These are phyloP conservation scores for Alectoria sarmentosa DNA, from an alignment of 495 filamentous ascomycete species.

Conservation along the genomic window DNA sequence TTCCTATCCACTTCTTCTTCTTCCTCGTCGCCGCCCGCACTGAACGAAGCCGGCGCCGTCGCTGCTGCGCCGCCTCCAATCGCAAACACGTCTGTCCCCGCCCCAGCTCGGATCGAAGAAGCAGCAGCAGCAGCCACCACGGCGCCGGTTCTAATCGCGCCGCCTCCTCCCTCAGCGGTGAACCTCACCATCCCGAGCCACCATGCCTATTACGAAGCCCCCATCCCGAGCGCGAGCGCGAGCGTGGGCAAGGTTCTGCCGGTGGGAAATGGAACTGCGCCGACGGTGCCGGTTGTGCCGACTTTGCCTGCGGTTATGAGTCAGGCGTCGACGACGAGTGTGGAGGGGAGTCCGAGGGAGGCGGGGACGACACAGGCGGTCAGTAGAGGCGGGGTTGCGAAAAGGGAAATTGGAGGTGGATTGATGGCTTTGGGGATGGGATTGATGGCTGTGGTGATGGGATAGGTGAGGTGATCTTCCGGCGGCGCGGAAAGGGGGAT, in stretches of 20 bases:
- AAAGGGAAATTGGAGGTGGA: not conserved
- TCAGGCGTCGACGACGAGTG: not conserved
- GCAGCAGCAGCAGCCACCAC: not conserved
- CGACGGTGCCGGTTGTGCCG: not conserved
- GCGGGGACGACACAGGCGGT: constrained; percentile 1
- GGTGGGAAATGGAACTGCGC: constrained; percentile 1
- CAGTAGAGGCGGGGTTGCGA: not conserved
- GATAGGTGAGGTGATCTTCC: no score
- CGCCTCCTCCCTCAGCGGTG: not conserved
- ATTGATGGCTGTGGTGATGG: not conserved
- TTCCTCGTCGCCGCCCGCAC: not conserved
- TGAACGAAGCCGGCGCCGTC: not conserved
- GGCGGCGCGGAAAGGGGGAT: no score
- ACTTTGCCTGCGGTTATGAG: not conserved
- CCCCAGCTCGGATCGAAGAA: not conserved
- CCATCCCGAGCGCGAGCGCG: not conserved
- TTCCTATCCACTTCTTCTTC: no score
- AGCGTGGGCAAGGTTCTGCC: not conserved
- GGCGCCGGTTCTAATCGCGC: not conserved
- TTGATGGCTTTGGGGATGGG: not conserved
- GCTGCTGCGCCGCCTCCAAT: not conserved
- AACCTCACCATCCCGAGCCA: not conserved
- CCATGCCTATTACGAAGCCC: not conserved
- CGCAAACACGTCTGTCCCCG: not conserved
- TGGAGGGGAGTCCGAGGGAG: not conserved